Evolutionary conservation across 176 grass and related monocot genomes (phyloP).

Genomic region (Bromus sterilis): DNA sequence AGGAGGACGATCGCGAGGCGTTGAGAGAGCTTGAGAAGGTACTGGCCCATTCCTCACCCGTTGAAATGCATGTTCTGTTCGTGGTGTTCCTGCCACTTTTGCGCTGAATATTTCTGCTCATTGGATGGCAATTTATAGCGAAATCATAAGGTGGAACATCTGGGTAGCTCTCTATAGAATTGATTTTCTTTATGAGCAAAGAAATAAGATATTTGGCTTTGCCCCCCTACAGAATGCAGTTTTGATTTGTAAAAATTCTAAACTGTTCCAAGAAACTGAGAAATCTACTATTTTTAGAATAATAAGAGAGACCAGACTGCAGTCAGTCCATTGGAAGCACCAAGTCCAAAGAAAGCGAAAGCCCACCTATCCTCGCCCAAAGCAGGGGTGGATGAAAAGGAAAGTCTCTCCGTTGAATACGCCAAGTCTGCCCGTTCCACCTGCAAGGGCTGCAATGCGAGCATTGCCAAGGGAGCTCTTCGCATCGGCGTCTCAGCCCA

Average conservation of each 20-base stretch:
- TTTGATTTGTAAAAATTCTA: background rate
- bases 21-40: conserved; percentile 43
- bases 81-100: background rate
- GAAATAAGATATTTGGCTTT: background rate
- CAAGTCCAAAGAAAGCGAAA: conserved; percentile 44
- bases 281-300: conserved; percentile 25
- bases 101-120: background rate
- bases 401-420: conserved; percentile 17
- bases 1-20: conserved; percentile 48
- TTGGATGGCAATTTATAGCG: background rate
- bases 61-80: background rate
- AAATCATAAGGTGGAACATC: background rate
- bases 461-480: conserved; percentile 22
- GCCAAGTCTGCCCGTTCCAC: conserved; percentile 39
- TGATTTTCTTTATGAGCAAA: background rate
- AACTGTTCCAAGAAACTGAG: background rate
- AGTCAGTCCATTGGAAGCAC: too few relatives aligned
- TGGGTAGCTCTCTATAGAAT: background rate
- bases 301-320: too few relatives aligned
- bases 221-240: background rate
- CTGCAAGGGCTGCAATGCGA: conserved; percentile 23
- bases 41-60: background rate
- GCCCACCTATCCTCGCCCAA: conserved; percentile 16
- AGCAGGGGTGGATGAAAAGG: conserved; percentile 20
- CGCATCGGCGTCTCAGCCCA: conserved; percentile 32